phyloP scores from a whole-genome alignment of 2,329 filamentous ascomycete genomes.

The Xylaria sp. region DNA sequence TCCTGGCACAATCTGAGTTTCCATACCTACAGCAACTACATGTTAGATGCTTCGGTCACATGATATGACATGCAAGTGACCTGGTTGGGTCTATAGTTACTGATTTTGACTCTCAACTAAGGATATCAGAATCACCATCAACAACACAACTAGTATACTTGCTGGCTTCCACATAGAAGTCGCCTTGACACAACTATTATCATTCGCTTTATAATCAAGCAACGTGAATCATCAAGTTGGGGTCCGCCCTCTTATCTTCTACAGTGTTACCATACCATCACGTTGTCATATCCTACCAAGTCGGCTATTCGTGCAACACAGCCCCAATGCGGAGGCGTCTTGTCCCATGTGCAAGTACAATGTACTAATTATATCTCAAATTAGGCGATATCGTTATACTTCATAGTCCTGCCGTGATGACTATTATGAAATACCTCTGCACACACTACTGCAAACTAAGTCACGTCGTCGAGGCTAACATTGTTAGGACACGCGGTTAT shows the following conservation, averaged over 20 bases:
- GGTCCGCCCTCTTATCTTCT: not conserved
- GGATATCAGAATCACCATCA: too few species aligned
- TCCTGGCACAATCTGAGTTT: not conserved
- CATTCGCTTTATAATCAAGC: not conserved
- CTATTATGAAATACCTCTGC: not conserved
- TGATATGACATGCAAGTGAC: too few species aligned
- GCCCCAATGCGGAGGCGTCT: not conserved
- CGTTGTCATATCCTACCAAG: not conserved
- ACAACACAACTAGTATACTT: too few species aligned
- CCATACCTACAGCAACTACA: too few species aligned
- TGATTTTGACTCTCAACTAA: too few species aligned
- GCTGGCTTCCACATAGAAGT: too few species aligned
- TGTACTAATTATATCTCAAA: not conserved
- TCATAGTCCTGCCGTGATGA: too few species aligned
- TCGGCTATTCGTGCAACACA: not conserved
- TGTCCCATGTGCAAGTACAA: not conserved
- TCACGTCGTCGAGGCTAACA: not conserved
- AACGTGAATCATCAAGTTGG: not conserved
- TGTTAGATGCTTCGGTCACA: too few species aligned
- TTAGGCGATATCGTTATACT: not conserved
- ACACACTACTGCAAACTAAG: too few species aligned
- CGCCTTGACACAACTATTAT: too few species aligned
- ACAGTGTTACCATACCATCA: not conserved
- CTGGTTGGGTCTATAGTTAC: too few species aligned
- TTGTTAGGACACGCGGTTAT: not conserved